Evolutionary conservation across 306 rosid species (phyloP).

Genomic region (Canavalia ensiformis): DNA sequence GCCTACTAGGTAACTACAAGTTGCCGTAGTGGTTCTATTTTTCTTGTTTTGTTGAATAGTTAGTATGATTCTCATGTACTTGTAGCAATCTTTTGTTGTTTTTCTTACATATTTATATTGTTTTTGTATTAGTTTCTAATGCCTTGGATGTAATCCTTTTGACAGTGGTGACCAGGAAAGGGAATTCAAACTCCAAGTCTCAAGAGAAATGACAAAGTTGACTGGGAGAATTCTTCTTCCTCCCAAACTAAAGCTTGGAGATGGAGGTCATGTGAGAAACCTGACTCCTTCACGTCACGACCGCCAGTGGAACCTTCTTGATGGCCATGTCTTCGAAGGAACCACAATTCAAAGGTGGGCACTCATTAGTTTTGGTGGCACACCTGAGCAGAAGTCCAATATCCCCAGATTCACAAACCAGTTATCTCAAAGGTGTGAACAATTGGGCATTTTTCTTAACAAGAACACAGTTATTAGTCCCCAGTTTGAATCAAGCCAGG

Average conservation of each 20-base stretch:
- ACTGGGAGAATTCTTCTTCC: conserved; percentile 93
- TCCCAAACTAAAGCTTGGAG: conserved; percentile 94
- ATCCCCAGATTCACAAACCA: conserved; percentile 81
- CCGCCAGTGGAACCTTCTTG: conserved; percentile 92
- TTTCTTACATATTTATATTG: not conserved
- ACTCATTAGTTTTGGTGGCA: conserved; percentile 89
- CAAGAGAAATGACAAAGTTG: conserved; percentile 86
- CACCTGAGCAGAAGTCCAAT: conserved; percentile 76
- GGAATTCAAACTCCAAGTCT: conserved; percentile 87
- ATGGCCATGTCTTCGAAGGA: conserved; percentile 92
- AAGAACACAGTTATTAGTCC: conserved; percentile 76
- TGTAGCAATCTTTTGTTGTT: conserved; percentile 32
- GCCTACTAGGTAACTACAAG: conserved; percentile 76
- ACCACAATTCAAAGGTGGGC: conserved; percentile 91
- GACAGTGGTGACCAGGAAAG: conserved; percentile 81
- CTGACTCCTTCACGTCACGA: conserved; percentile 86
- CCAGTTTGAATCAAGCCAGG: conserved; percentile 79
- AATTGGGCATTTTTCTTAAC: conserved; percentile 86
- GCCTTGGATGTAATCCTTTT: conserved; percentile 43
- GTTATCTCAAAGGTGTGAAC: conserved; percentile 84
- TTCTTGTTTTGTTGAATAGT: conserved; percentile 32
- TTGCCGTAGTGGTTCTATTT: conserved; percentile 20
- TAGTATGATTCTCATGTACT: conserved; percentile 35
- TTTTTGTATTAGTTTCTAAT: conserved; percentile 39
- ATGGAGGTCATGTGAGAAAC: conserved; percentile 84